Conservation (phyloP, 1,139 yeast species). For the Hansenula sp. region DNA sequence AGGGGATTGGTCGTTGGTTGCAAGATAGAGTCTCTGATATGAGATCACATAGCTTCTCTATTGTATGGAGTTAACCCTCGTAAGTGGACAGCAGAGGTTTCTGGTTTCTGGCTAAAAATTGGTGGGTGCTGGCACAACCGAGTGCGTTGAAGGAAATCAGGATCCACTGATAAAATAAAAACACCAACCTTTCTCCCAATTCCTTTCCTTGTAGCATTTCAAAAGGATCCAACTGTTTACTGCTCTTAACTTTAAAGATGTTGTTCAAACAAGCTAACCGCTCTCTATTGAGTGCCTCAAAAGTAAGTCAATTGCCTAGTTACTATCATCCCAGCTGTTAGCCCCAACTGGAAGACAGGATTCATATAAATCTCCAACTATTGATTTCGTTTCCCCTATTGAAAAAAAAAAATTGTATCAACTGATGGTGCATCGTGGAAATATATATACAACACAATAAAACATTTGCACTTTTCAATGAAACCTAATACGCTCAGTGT, state of each 20-base stretch:
- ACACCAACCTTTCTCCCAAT: not conserved
- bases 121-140: not conserved
- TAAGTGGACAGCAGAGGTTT: too few relatives aligned
- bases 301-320: slow-evolving; percentile 17
- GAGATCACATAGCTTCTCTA: too few relatives aligned
- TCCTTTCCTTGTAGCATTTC: not conserved
- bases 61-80: too few relatives aligned
- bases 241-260: slow-evolving; percentile 6
- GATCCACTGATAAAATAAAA: not conserved
- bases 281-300: slow-evolving; percentile 23
- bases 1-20: not conserved
- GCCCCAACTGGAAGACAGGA: not conserved
- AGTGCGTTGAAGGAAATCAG: not conserved
- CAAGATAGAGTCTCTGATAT: not conserved
- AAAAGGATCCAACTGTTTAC: too few relatives aligned
- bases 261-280: slow-evolving; percentile 22
- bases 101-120: too few relatives aligned
- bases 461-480: too few relatives aligned
- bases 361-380: not conserved
- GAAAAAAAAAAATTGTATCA: too few relatives aligned
- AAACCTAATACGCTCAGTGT: too few relatives aligned
- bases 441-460: too few relatives aligned
- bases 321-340: not conserved
- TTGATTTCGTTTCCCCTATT: too few relatives aligned
- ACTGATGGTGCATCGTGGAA: too few relatives aligned